Percentiles rank a stretch among this genome's conserved stretches.
Evolutionary conservation across 257 asterid species (phyloP).

Genomic region (Galeopsis tetrahit): DNA sequence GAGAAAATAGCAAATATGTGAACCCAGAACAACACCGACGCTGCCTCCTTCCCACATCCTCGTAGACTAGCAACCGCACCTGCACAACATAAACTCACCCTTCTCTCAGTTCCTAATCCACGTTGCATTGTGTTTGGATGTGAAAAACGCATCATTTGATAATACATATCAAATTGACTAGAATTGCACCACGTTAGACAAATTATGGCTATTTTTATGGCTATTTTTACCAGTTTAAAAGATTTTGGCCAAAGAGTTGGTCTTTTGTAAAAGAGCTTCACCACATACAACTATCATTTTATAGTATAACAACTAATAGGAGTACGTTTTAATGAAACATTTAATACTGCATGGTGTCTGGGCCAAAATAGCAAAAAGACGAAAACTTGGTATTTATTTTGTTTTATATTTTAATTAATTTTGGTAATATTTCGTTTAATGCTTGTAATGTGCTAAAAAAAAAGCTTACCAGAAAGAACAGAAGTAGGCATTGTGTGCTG

Average conservation of each 20-base stretch:
- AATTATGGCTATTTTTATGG: no score
- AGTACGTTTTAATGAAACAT: no score
- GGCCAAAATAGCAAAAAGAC: not conserved
- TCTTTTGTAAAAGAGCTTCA: no score
- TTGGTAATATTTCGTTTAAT: not conserved
- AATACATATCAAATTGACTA: not conserved
- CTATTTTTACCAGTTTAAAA: not conserved
- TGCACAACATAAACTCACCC: slow-evolving; percentile 28
- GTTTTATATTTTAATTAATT: no score
- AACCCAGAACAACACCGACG: slow-evolving; percentile 96
- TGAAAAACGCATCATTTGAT: no score
- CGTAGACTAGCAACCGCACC: slow-evolving; percentile 98
- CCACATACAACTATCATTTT: no score
- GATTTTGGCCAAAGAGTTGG: not conserved
- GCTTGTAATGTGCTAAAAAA: slow-evolving; percentile 17
- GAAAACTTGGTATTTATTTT: not conserved
- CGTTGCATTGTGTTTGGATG: no score
- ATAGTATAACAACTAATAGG: no score
- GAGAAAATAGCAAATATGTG: slow-evolving; percentile 91
- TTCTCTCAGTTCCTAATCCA: no score
- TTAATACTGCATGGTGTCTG: no score
- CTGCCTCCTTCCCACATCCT: slow-evolving; percentile 97
- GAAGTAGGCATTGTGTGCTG: slow-evolving; percentile 99
- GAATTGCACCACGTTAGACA: not conserved
- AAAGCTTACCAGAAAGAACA: slow-evolving; percentile 76